Evolutionary conservation across 441 rosid genomes (phyloP), one percentile per base, ranked within the genome.

Genomic region (Eutrema salsugineum): DNA sequence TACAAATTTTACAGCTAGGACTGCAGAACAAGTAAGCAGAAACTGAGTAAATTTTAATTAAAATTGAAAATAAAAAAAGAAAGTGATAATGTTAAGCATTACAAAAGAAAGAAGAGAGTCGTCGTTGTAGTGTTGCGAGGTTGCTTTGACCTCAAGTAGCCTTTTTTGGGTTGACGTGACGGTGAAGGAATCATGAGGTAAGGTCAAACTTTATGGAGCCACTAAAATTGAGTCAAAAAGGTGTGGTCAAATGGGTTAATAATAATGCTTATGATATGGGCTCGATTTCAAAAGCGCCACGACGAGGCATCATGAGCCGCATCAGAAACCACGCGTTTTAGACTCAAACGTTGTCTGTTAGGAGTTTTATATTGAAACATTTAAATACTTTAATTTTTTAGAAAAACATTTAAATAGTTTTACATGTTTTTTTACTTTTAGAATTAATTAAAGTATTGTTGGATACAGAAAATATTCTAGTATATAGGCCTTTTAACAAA

Each of bases 131-230:
- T 64, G 68, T 71, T 58, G 76, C 19, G 77, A 71, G 68, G 77
- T 77, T 42, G 64, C 80, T 77, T 77, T 71, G 80, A 77, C 65
- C 72, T 43, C 80, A 77, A 77, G 80, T 71, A 77, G 76, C 51
- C 63, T 77, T 77, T 77, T 76, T 71, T 69, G 44, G 79, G 76
- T 27, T 77, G 28, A 59, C 80, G 80, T 71, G 72, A 59, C 59
- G 58, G 68, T 65, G 72, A 77, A 70, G 80, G 50, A 70, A 64
- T 39, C 36, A 49, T 70, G 15, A 70, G 71, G 64, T 53, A 48
- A 71, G 66, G 73, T 68, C 70, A 62, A 72, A 72, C 53, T 62
- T 78, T 78, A 73, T 68, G 71, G 81, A 78, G 81, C 78, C 80
- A 77, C 78, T 71, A 66, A 71, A 76, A 76, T 9, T n/a, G n/a